phyloP scores from a whole-genome alignment of 2,329 filamentous ascomycete species.

The Epichloe bromicola region DNA sequence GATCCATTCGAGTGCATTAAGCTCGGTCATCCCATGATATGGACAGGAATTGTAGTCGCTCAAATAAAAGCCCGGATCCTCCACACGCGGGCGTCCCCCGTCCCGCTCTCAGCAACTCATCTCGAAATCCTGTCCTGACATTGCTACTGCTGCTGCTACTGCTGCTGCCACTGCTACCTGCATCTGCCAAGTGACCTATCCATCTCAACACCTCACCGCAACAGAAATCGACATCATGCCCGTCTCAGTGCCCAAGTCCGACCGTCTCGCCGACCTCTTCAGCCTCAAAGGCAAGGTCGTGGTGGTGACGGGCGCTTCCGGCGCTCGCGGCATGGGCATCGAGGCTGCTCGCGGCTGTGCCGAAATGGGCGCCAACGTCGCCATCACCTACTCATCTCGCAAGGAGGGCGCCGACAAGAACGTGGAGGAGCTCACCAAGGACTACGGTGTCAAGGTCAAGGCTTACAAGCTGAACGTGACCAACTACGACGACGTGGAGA shows the following conservation, averaged over 20 bases:
- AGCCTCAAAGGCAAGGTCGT: conserved; percentile 62
- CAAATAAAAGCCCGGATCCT: no score
- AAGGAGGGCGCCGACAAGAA: conserved; percentile 56
- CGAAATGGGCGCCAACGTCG: conserved; percentile 58
- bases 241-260: conserved; percentile 42
- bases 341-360: conserved; percentile 56
- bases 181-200: neutral
- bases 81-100: no score
- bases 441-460: conserved; percentile 55
- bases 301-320: conserved; percentile 56
- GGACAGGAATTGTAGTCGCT: no score
- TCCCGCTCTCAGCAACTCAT: no score
- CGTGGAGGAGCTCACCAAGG: conserved; percentile 47
- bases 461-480: conserved; percentile 48
- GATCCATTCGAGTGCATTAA: neutral
- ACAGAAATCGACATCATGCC: conserved; percentile 30
- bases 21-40: neutral
- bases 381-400: conserved; percentile 59
- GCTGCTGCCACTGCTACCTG: neutral
- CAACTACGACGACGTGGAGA: conserved; percentile 36
- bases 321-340: conserved; percentile 57
- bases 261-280: conserved; percentile 51
- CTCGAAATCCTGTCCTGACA: no score
- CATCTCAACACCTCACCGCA: neutral
- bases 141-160: neutral